phyloP scores from a whole-genome alignment of 768 basidiomycete species.

The Harrya chromipes region DNA sequence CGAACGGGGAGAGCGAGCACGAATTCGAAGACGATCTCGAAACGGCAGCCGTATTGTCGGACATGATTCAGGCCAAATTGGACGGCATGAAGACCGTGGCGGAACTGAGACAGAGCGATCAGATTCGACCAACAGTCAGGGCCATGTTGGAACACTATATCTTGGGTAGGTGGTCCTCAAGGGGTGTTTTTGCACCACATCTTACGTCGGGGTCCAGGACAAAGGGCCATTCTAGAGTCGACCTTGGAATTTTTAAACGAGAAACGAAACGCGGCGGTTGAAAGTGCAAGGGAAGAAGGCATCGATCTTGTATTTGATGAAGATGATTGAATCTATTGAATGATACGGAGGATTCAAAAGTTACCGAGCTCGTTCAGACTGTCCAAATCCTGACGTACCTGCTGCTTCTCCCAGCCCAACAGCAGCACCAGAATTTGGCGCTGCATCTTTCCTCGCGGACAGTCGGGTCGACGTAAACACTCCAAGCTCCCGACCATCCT shows the following conservation, averaged over 20 bases:
- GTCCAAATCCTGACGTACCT: no score
- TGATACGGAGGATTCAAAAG: no score
- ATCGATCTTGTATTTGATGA: conserved; percentile 52
- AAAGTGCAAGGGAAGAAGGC: conserved; percentile 48
- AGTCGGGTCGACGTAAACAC: no score
- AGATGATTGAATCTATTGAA: conserved; percentile 1
- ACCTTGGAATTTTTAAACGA: conserved; percentile 47
- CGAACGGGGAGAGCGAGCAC: conserved; percentile 16
- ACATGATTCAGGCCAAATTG: conserved; percentile 59
- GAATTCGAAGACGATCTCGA: conserved; percentile 66
- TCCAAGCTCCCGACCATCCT: no score
- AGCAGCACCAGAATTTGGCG: no score
- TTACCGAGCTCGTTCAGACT: no score
- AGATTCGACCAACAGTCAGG: conserved; percentile 53
- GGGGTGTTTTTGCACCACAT: not conserved
- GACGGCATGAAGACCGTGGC: conserved; percentile 44
- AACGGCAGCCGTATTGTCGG: conserved; percentile 57
- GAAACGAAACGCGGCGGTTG: conserved; percentile 47
- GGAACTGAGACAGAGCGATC: conserved; percentile 14
- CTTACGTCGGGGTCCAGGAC: conserved; percentile 39
- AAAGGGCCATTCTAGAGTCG: conserved; percentile 54
- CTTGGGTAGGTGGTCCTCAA: conserved; percentile 42
- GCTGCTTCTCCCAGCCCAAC: no score
- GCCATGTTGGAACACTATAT: conserved; percentile 69
- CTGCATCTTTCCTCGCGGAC: no score